Evolutionary conservation across 1,284 basidiomycete genomes (phyloP), one percentile per base, ranked within the genome.

Genomic region (Ganoderma boninense): DNA sequence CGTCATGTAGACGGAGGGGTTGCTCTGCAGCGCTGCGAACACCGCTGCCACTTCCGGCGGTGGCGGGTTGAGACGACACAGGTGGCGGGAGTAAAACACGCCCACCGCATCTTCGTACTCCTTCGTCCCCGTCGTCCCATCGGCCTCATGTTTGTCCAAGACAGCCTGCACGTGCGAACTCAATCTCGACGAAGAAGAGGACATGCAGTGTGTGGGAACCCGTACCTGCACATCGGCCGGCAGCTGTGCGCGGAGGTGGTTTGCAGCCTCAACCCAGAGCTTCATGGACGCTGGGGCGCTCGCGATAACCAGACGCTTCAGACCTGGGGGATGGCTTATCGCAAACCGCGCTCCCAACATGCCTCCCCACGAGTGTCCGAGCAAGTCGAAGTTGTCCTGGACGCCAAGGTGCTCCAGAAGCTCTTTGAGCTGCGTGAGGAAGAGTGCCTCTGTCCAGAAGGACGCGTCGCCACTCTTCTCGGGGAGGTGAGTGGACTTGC

Each of bases 391-490:
- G 56, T 81, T 71, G 20, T 79, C 74, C 26, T 75, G 60, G 59
- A 87, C 81, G 0, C 78, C 77, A 1, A 89, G 77, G 59, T 84
- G 76, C 7, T 67, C 35, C 14, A 87, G 71, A 0, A 89, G 73
- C 69, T 83, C 85, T n/a, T 84, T 81, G 11, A 89, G 81, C 74
- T 89, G 85, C 69, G 84, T 81, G 71, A 87, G 77, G 77, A 87
- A 88, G 14, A 88, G 80, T 20, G 84, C 79, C 10, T 81, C 74
- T 4, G 82, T 85, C 87, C 87, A 88, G 75, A 87, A 87, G 0
- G 70, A 69, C 20, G 71, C 70, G 1, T 79, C 78, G 20, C 71
- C 79, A 10, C 70, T 52, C 67, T 83, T 85, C 18, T 83, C 81
- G 0, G 65, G 77, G 2, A 82, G 78, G 64, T 85, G 85, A 1